Evolutionary conservation across 352 stramenopile genomes (phyloP).

Genomic region (Phytophthora podocarpi): DNA sequence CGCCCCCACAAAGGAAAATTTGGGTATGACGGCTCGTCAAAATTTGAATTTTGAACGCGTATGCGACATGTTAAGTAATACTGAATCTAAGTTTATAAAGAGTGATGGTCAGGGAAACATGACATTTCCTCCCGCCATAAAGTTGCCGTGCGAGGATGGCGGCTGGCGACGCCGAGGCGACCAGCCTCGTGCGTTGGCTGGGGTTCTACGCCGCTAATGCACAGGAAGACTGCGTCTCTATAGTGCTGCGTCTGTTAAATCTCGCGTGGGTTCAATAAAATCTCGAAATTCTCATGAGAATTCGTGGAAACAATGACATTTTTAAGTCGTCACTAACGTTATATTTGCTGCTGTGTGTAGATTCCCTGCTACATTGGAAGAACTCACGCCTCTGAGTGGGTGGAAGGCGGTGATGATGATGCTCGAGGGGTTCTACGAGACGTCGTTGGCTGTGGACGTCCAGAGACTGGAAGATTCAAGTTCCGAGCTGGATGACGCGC

Average conservation of each 20-base stretch:
- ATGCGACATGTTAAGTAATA: conserved; percentile 12
- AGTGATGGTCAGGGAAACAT: conserved; percentile 24
- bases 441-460: conserved; percentile 22
- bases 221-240: neutral
- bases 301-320: neutral
- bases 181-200: conserved; percentile 46
- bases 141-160: conserved; percentile 13
- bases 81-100: neutral
- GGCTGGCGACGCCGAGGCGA: conserved; percentile 3
- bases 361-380: conserved; percentile 12
- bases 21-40: neutral
- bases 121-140: conserved; percentile 21
- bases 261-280: conserved; percentile 17
- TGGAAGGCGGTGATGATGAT: conserved; percentile 18
- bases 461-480: conserved; percentile 16
- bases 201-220: conserved; percentile 25
- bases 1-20: neutral
- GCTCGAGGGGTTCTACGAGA: conserved; percentile 66
- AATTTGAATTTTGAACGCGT: conserved; percentile 28
- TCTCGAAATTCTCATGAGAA: neutral
- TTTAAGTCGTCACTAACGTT: conserved; percentile 6
- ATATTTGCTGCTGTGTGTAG: conserved; percentile 24
- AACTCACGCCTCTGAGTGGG: neutral
- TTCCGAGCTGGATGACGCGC: conserved; percentile 8
- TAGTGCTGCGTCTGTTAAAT: conserved; percentile 18